Conservation (phyloP, 140 eudicot genomes). For the Flaveria floridana region DNA sequence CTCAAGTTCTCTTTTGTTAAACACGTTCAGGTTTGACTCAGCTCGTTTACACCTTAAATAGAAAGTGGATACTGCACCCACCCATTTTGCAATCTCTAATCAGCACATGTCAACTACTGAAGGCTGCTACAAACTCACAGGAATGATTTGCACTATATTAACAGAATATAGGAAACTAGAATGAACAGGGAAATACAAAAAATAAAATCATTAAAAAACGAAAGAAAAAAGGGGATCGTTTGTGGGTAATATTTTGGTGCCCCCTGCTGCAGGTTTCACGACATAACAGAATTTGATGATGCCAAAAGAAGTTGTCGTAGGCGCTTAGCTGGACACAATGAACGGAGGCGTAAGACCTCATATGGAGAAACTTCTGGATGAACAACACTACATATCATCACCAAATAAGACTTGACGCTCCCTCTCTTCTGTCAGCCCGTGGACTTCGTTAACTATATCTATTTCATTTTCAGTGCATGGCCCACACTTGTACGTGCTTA, state of each 20-base stretch:
- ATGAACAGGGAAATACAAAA: background rate
- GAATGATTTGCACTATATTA: background rate
- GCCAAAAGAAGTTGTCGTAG: conserved; percentile 44
- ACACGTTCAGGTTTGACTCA: background rate
- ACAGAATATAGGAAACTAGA: background rate
- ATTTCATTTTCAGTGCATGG: no score
- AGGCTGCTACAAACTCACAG: background rate
- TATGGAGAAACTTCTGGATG: conserved; percentile 41
- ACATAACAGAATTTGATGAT: conserved; percentile 45
- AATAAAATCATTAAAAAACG: background rate
- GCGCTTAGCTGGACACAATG: conserved; percentile 52
- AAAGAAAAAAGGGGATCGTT: background rate
- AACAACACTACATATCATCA: background rate
- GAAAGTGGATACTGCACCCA: background rate
- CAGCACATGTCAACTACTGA: conserved; percentile 10
- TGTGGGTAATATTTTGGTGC: background rate
- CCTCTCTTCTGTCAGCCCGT: conserved; percentile 53
- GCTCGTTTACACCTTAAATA: background rate
- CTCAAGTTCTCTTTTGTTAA: no score
- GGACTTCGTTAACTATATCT: background rate
- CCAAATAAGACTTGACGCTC: conserved; percentile 40
- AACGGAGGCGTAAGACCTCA: conserved; percentile 41
- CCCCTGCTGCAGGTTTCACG: conserved; percentile 43
- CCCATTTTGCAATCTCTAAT: conserved; percentile 1
- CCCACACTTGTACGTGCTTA: background rate